Base-by-base conservation (phyloP, 306 rosid genomes). In the Pachyrhizus erosus region DNA sequence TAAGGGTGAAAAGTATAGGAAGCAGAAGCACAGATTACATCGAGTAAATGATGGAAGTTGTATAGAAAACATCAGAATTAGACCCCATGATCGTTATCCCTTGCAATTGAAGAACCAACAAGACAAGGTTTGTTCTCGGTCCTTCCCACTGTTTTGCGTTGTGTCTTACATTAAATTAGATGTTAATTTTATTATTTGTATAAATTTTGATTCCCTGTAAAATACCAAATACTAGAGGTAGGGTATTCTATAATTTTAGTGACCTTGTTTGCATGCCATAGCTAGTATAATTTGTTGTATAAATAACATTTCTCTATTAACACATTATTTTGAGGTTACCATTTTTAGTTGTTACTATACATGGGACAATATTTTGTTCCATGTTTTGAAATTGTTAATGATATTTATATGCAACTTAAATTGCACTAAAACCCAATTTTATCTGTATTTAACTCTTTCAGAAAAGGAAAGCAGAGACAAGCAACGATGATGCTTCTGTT, bases 21-120 rank as follows among this genome's bases (percentile, higher is more conserved):
- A 77, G 77, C 86, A 77, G 72, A 77, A 77, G 69, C 86, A 81
- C 67, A 81, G 5, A 45, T 42, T 23, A 51, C 40, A 29, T 51
- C 83, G 13, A 76, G 74, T 75, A 70, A 80, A 70, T 77, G 55
- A 85, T 85, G 85, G 88, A 46, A 84, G 82, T 75, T 84, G 85
- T 77, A 14, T 85, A 49, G 88, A 61, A 23, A 85, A 85, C 72
- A 81, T 62, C 60, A 51, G 48, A 70, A 45, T 23, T 34, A 40
- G 46, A 42, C 48, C 51, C 80, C 69, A 13, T 7, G 57, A 40
- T 85, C 77, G 73, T 52, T 66, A 49, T 8, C 71, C 71, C 48
- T 81, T 48, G 21, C 85, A 62, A 23, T 40, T 62, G 54, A 76
- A 71, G 83, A 76, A 61, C 68, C 83, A 70, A 33, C 76, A 40